Conservation (phyloP, 805 yeast species). For the Cyberlindnera euphorbiiphila region DNA sequence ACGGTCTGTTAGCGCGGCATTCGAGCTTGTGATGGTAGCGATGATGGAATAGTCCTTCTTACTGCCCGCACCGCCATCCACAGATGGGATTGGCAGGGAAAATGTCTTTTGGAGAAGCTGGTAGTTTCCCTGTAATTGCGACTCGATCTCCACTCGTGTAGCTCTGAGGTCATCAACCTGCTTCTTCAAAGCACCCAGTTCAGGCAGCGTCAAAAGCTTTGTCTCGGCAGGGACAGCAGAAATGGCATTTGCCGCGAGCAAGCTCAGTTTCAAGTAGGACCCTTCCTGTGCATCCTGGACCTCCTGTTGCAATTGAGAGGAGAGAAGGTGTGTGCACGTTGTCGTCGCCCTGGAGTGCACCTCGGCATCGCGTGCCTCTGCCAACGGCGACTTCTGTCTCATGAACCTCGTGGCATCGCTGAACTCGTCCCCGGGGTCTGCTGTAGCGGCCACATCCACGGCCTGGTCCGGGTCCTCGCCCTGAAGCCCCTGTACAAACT, state of each 20-base stretch:
- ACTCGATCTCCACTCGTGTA: slow-evolving; percentile 16
- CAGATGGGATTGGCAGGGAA: neutral
- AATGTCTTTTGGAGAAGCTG: slow-evolving; percentile 9
- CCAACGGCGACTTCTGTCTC: slow-evolving; percentile 5
- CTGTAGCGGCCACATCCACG: slow-evolving; percentile 2
- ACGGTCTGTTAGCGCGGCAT: slow-evolving; percentile 10
- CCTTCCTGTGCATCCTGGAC: slow-evolving; percentile 11
- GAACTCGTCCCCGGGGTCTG: slow-evolving; percentile 6
- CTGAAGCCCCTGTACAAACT: slow-evolving; percentile 4
- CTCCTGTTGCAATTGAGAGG: slow-evolving; percentile 17
- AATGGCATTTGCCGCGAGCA: slow-evolving; percentile 23
- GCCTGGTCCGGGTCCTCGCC: slow-evolving; percentile 10
- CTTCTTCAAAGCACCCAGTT: slow-evolving; percentile 7
- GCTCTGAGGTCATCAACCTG: slow-evolving; percentile 11
- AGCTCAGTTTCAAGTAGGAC: slow-evolving; percentile 19
- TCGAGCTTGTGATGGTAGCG: slow-evolving; percentile 13
- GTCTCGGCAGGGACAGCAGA: slow-evolving; percentile 12
- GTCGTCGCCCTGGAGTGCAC: slow-evolving; percentile 7
- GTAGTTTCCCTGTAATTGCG: slow-evolving; percentile 17
- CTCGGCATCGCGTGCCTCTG: slow-evolving; percentile 6
- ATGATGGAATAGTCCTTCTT: slow-evolving; percentile 5
- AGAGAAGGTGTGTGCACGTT: slow-evolving; percentile 5
- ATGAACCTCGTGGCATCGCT: slow-evolving; percentile 16
- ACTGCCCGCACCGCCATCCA: no score
- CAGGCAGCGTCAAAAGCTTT: slow-evolving; percentile 15